Evolutionary conservation across 352 stramenopile genomes (phyloP), one percentile per base, ranked within the genome.

Genomic region (Globisporangium carolinianum): DNA sequence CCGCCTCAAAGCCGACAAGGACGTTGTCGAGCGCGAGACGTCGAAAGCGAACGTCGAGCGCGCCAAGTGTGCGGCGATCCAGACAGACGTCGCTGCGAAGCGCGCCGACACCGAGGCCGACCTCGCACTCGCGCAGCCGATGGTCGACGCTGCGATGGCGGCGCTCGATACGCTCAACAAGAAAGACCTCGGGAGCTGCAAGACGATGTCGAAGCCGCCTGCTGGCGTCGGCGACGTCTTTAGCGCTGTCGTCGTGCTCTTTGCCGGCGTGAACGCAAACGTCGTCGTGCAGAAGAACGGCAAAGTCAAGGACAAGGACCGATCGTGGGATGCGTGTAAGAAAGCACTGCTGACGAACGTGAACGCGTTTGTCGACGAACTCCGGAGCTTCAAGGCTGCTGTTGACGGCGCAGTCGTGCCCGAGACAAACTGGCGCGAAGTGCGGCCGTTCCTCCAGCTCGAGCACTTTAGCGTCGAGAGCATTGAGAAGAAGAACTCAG

Each of bases 221-320:
- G 72, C 75, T 5, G 90, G 90, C 18, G 90, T 97, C 8, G 88
- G 83, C 8, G 89, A 96, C 53, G 84, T 97, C 52, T 90, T 93
- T 61, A 76, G 69, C 10, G 83, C 81, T 7, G 83, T 94, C 6
- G 65, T 91, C 5, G 75, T 91, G 49, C 72, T 94, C 15, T 86
- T 94, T 54, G 81, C 81, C 9, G 83, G 83, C 0, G 65, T 85
- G 17, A 91, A 94, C 61, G 48, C 79, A 5, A 86, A 82, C 41
- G 63, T 91, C 0, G 59, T 86, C 3, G 67, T 87, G 3, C 85
- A 97, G 61, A 98, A 98, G 79, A 97, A 92, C 47, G 92, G 85
- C 51, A 98, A 97, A 58, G 87, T 98, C 32, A 94, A 94, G 55
- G 83, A 94, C 53, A 98, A 98, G 61, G 92, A 98, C 65, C 84